Evolutionary conservation across 345 rosid species (phyloP).

Genomic region (Sapria himalayana): DNA sequence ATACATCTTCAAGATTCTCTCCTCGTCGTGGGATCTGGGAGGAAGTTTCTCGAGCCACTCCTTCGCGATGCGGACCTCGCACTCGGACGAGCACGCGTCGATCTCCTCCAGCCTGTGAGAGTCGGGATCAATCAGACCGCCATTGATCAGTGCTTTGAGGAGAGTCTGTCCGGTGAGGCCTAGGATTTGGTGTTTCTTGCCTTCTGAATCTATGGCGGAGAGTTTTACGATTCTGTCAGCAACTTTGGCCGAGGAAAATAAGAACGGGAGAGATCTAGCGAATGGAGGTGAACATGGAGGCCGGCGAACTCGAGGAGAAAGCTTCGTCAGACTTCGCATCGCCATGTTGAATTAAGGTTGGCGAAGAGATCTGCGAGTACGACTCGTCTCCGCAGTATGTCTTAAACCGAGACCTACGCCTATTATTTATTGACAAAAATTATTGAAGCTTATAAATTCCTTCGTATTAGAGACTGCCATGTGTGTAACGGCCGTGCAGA

Average conservation of each 20-base stretch:
- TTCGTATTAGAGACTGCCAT: too few relatives aligned
- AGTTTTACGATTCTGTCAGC: conserved; percentile 80
- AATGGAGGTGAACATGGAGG: conserved; percentile 22
- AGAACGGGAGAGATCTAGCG: conserved; percentile 21
- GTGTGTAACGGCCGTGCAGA: too few relatives aligned
- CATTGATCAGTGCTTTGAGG: conserved; percentile 48
- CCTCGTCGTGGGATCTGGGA: conserved; percentile 79
- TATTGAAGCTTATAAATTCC: too few relatives aligned
- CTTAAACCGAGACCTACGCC: too few relatives aligned
- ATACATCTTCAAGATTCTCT: conserved; percentile 57
- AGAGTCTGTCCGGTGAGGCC: conserved; percentile 88
- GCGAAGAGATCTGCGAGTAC: conserved; percentile 9
- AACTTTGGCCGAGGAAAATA: conserved; percentile 44
- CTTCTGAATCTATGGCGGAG: conserved; percentile 60
- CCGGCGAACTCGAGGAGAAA: conserved; percentile 46
- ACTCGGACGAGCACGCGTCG: conserved; percentile 96
- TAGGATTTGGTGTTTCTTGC: conserved; percentile 45
- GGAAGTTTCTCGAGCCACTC: conserved; percentile 87
- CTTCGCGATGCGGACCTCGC: conserved; percentile 95
- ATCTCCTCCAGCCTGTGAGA: conserved; percentile 89
- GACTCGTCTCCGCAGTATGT: conserved; percentile 8
- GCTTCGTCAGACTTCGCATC: conserved; percentile 24
- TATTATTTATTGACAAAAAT: too few relatives aligned
- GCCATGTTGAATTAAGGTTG: conserved; percentile 18
- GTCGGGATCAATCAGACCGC: conserved; percentile 68